These are phyloP conservation scores for Isoetes engelmannii DNA, from an alignment of 83 land plant species.

Conservation along the genomic window DNA sequence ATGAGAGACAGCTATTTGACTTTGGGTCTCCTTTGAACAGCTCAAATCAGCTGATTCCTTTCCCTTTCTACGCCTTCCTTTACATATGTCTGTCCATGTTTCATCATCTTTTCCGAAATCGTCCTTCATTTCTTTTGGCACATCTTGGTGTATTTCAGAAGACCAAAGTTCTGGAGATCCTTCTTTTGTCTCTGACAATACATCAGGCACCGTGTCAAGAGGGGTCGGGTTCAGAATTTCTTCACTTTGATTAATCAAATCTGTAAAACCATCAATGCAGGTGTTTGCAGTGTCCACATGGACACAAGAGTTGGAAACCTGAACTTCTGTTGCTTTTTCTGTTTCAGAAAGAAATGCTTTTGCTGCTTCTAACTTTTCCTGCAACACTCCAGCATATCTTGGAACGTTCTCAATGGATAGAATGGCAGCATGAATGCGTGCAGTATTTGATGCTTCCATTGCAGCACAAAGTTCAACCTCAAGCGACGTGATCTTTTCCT, in stretches of 20 bases:
- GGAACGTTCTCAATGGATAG: slow-evolving; percentile 21
- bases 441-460: slow-evolving; percentile 6
- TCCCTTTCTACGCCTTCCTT: neutral
- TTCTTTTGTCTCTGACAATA: too few species aligned
- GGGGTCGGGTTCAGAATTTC: too few species aligned
- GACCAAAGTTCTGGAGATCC: too few species aligned
- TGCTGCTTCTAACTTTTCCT: slow-evolving; percentile 20
- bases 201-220: too few species aligned
- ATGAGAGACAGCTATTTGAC: neutral
- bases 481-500: slow-evolving; percentile 14
- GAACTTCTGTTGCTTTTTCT: slow-evolving; percentile 3
- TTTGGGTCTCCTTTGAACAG: neutral
- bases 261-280: too few species aligned
- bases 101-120: neutral
- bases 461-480: slow-evolving; percentile 22
- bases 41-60: neutral
- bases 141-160: neutral
- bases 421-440: slow-evolving; percentile 16
- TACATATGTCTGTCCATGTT: neutral
- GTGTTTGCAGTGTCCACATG: neutral
- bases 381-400: slow-evolving; percentile 16
- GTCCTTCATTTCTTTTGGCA: neutral
- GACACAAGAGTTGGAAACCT: neutral
- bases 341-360: slow-evolving; percentile 6
- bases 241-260: too few species aligned